Evolutionary conservation across 345 rosid genomes (phyloP).

Genomic region (Brassica cretica): DNA sequence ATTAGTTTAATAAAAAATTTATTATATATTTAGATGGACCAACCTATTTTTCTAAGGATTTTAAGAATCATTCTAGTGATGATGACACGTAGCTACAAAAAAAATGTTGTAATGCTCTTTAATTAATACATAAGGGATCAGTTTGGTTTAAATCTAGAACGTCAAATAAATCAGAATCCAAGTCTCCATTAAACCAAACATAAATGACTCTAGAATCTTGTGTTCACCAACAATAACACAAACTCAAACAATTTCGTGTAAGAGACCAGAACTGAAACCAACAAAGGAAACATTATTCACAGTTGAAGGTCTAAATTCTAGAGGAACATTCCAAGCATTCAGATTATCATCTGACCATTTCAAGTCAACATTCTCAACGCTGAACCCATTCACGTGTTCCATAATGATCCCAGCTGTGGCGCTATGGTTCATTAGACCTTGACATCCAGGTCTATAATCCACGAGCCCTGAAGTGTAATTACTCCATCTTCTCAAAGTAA

Average conservation of each 20-base stretch:
- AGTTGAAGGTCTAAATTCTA: constrained; percentile 80
- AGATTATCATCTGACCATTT: constrained; percentile 54
- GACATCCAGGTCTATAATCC: constrained; percentile 92
- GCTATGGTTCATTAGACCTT: constrained; percentile 68
- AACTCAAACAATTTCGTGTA: constrained; percentile 28
- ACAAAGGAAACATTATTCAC: constrained; percentile 64
- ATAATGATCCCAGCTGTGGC: constrained; percentile 76
- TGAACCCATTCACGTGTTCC: constrained; percentile 82
- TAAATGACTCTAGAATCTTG: neutral
- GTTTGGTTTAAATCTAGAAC: neutral
- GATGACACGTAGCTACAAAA: too few species aligned
- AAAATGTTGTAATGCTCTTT: too few species aligned
- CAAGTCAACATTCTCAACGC: constrained; percentile 69
- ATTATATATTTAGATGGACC: too few species aligned
- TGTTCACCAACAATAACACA: constrained; percentile 13
- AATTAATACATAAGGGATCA: too few species aligned
- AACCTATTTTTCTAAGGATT: too few species aligned
- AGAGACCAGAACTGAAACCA: constrained; percentile 64
- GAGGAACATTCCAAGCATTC: constrained; percentile 67
- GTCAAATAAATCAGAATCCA: neutral
- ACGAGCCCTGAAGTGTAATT: constrained; percentile 59
- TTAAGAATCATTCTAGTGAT: too few species aligned
- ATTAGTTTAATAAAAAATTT: too few species aligned
- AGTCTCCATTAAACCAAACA: neutral
- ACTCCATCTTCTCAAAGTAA: constrained; percentile 73